Evolutionary conservation across 768 basidiomycete species (phyloP).

Genomic region (Zangia roseola): DNA sequence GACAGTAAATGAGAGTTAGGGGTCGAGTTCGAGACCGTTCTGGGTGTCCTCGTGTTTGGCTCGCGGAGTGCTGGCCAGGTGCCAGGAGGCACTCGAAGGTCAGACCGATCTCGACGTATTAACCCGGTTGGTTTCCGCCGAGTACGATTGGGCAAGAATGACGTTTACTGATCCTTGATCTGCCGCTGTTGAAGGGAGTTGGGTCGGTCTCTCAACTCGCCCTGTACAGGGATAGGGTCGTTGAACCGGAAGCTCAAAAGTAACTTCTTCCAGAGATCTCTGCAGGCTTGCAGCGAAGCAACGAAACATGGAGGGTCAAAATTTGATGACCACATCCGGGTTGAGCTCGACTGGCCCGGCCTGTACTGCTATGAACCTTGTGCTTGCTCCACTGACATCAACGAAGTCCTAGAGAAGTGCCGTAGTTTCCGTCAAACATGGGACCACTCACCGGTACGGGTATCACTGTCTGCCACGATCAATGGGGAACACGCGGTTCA

Average conservation of each 20-base stretch:
- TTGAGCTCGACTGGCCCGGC: neutral
- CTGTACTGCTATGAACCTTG: neutral
- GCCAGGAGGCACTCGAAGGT: conserved; percentile 1
- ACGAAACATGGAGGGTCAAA: neutral
- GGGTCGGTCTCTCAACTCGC: conserved; percentile 7
- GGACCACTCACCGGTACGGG: neutral
- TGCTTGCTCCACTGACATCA: conserved; percentile 1
- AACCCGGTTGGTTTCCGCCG: neutral
- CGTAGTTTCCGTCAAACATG: conserved; percentile 4
- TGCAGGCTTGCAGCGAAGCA: too few relatives aligned
- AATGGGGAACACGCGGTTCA: conserved; percentile 5
- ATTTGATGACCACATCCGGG: conserved; percentile 2
- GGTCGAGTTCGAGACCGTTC: neutral
- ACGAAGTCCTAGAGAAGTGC: neutral
- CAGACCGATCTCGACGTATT: conserved; percentile 1
- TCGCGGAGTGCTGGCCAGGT: neutral
- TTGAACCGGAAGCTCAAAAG: too few relatives aligned
- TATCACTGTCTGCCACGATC: conserved; percentile 7
- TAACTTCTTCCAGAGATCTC: too few relatives aligned
- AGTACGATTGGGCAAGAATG: conserved; percentile 2
- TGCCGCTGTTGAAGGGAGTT: neutral
- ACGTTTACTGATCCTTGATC: neutral
- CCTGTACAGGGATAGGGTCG: neutral
- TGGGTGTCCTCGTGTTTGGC: conserved; percentile 17
- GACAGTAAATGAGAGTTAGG: neutral